Evolutionary conservation across 2,329 filamentous ascomycete species (phyloP).

Genomic region (Paramyrothecium sp.): DNA sequence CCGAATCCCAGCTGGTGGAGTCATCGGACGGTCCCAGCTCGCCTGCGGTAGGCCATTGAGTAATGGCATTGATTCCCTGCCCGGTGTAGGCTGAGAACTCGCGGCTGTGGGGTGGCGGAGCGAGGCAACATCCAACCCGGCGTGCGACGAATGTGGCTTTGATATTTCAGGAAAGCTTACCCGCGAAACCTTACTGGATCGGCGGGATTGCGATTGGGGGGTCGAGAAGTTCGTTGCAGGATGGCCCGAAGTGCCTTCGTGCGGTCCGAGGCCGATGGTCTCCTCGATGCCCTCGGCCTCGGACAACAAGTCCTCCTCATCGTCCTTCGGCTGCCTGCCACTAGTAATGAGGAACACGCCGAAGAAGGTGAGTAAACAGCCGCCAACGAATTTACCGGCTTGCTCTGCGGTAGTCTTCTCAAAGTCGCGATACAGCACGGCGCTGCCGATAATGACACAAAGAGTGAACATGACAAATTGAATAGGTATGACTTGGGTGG

Average conservation of each 20-base stretch:
- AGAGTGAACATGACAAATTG: conserved; percentile 97
- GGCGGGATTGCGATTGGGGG: conserved; percentile 36
- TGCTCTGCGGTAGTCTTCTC: conserved; percentile 74
- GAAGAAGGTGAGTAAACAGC: conserved; percentile 88
- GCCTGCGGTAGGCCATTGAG: conserved; percentile 44
- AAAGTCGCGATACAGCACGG: conserved; percentile 91
- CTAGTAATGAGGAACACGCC: conserved; percentile 98
- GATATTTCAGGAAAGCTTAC: conserved; percentile 40
- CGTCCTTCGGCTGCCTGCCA: conserved; percentile 63
- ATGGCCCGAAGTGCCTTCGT: conserved; percentile 32
- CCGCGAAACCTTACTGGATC: conserved; percentile 47
- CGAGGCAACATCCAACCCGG: conserved; percentile 33
- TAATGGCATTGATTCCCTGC: conserved; percentile 35
- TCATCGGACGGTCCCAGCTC: conserved; percentile 25
- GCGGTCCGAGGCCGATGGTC: conserved; percentile 57
- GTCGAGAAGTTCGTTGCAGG: conserved; percentile 10
- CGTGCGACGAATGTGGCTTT: conserved; percentile 33
- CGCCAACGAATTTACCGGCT: conserved; percentile 82
- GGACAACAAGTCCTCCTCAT: conserved; percentile 51
- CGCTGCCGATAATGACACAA: conserved; percentile 91
- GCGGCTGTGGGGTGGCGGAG: conserved; percentile 28
- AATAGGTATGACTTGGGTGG: conserved; percentile 95
- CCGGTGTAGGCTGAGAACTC: conserved; percentile 28
- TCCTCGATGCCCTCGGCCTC: conserved; percentile 62
- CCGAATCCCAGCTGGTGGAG: conserved; percentile 32